phyloP scores from a whole-genome alignment of 352 stramenopile genomes.

The Globisporangium mamillatum region DNA sequence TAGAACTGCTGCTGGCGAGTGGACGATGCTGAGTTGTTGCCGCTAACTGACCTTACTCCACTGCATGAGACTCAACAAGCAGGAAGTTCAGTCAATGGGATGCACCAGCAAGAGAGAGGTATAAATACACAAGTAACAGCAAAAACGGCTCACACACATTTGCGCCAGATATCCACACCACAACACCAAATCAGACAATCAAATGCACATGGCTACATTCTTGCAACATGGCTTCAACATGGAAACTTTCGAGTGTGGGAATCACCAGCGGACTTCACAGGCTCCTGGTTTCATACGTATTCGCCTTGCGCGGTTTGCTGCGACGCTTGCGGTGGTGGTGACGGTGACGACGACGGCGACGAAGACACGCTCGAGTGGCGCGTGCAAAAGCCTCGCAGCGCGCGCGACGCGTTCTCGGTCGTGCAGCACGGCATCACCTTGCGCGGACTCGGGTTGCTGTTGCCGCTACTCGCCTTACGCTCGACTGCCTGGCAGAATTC shows the following conservation, averaged over 20 bases:
- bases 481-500: constrained; percentile 1
- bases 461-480: background rate
- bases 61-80: background rate
- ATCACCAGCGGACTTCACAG: background rate
- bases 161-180: background rate
- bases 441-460: background rate
- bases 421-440: constrained; percentile 13
- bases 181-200: background rate
- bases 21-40: background rate
- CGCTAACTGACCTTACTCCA: background rate
- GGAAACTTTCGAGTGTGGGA: background rate
- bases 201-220: constrained; percentile 6
- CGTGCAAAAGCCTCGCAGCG: constrained; percentile 13
- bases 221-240: constrained; percentile 11
- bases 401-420: constrained; percentile 1
- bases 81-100: constrained; percentile 1
- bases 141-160: background rate
- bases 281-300: background rate
- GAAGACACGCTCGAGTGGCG: constrained; percentile 8
- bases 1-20: background rate
- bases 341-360: background rate
- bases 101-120: background rate
- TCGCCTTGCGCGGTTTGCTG: background rate
- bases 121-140: constrained; percentile 2
- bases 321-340: background rate